A percentile compares a stretch with the other conserved stretches of the same genome.
phyloP scores from a whole-genome alignment of 2,329 filamentous ascomycete genomes.

The Apiospora pterosperma region DNA sequence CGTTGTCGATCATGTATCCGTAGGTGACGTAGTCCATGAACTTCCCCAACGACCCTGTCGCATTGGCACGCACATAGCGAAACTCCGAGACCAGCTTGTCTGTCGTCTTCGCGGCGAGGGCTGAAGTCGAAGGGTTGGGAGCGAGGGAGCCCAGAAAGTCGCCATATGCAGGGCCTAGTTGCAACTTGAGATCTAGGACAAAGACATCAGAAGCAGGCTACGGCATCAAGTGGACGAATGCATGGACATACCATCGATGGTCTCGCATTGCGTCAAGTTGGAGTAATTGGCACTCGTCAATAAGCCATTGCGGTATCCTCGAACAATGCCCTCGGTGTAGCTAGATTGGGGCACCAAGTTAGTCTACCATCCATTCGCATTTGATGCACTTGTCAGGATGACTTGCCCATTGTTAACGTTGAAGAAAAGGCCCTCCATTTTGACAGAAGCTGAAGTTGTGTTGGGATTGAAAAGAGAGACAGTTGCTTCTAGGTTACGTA shows the following conservation, averaged over 20 bases:
- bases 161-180: conserved; percentile 93
- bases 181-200: conserved; percentile 83
- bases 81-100: conserved; percentile 98
- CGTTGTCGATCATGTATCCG: conserved; percentile 99
- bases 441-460: conserved; percentile 23
- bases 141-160: conserved; percentile 93
- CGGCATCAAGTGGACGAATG: not conserved
- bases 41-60: conserved; percentile 83
- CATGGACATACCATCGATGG: conserved; percentile 73
- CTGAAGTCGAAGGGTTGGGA: conserved; percentile 94
- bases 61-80: conserved; percentile 91
- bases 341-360: conserved; percentile 47
- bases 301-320: conserved; percentile 92
- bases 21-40: conserved; percentile 99
- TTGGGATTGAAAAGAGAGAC: conserved; percentile 13
- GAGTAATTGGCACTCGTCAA: conserved; percentile 87
- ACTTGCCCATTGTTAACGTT: conserved; percentile 86
- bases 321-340: conserved; percentile 96
- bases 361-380: conserved; percentile 16
- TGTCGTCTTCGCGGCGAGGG: conserved; percentile 90
- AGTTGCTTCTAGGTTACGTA: conserved; percentile 12
- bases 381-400: conserved; percentile 9
- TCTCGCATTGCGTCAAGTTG: conserved; percentile 97
- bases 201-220: not conserved
- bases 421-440: conserved; percentile 90